Evolutionary conservation across 164 flowering plant genomes (phyloP).

Genomic region (Tetrastigma voinierianum): DNA sequence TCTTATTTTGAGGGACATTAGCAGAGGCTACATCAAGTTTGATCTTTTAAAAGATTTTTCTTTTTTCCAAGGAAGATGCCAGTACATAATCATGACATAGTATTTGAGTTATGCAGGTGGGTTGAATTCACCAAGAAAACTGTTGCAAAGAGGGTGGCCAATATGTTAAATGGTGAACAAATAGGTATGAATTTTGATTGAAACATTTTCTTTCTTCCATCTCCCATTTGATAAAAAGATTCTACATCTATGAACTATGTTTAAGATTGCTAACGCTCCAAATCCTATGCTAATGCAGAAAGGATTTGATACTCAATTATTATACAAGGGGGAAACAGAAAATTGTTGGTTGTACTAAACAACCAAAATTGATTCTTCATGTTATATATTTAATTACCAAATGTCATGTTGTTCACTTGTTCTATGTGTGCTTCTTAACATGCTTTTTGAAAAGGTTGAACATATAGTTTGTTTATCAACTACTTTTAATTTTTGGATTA

Average conservation of each 20-base stretch:
- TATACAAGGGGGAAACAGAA: background rate
- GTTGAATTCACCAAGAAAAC: conserved; percentile 78
- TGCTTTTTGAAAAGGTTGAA: too few relatives aligned
- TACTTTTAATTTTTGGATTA: background rate
- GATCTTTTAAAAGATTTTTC: background rate
- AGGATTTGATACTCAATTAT: background rate
- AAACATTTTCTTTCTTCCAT: background rate
- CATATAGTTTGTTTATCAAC: too few relatives aligned
- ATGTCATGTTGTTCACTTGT: too few relatives aligned
- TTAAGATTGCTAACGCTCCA: too few relatives aligned
- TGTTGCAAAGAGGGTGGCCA: conserved; percentile 80
- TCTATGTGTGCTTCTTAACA: too few relatives aligned
- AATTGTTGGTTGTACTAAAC: background rate
- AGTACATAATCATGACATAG: background rate
- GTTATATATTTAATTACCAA: too few relatives aligned
- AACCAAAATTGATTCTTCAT: background rate
- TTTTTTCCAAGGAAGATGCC: background rate
- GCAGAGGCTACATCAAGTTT: background rate
- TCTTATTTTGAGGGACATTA: too few relatives aligned
- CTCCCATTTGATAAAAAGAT: too few relatives aligned
- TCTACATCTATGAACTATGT: too few relatives aligned
- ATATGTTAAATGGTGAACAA: conserved; percentile 81
- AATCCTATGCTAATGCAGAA: background rate
- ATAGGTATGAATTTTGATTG: conserved; percentile 52
- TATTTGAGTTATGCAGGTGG: conserved; percentile 57